These are phyloP conservation scores for Cercospora berteroae DNA, from an alignment of 2,329 filamentous ascomycete genomes.

Conservation along the genomic window DNA sequence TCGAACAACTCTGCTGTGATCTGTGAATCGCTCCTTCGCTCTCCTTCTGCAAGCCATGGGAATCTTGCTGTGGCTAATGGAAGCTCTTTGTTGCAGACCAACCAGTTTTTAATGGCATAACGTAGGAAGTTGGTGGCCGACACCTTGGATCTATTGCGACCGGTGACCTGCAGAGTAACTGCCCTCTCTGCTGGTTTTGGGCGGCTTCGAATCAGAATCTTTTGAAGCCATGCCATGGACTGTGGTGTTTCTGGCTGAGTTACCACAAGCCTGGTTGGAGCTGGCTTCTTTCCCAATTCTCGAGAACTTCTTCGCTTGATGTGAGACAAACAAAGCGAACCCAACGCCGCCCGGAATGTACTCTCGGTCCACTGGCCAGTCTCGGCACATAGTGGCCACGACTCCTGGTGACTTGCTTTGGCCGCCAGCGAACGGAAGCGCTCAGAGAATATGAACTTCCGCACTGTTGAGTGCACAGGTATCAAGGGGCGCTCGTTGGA, in stretches of 20 bases:
- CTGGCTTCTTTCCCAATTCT: not conserved
- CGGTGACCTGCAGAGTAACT: not conserved
- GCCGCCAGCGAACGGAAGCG: not conserved
- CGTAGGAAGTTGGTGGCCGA: not conserved
- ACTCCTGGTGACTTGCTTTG: not conserved
- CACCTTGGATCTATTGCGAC: not conserved
- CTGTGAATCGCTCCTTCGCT: not conserved
- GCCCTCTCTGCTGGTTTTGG: not conserved
- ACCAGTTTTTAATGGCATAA: not conserved
- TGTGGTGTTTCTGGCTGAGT: not conserved
- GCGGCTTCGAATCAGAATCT: not conserved
- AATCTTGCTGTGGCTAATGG: not conserved
- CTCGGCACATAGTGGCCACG: not conserved
- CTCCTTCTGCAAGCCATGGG: not conserved
- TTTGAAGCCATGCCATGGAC: not conserved
- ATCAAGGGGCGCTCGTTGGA: not conserved
- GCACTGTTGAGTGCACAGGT: not conserved
- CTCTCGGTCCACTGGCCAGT: not conserved
- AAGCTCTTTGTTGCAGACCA: not conserved
- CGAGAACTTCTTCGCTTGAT: not conserved
- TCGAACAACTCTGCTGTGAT: not conserved
- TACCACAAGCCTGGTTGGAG: not conserved
- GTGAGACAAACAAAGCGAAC: not conserved
- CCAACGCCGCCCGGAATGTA: not conserved
- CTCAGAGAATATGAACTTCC: not conserved